Evolutionary conservation across 2,329 filamentous ascomycete species (phyloP).

Genomic region (Cladosporium sp.): DNA sequence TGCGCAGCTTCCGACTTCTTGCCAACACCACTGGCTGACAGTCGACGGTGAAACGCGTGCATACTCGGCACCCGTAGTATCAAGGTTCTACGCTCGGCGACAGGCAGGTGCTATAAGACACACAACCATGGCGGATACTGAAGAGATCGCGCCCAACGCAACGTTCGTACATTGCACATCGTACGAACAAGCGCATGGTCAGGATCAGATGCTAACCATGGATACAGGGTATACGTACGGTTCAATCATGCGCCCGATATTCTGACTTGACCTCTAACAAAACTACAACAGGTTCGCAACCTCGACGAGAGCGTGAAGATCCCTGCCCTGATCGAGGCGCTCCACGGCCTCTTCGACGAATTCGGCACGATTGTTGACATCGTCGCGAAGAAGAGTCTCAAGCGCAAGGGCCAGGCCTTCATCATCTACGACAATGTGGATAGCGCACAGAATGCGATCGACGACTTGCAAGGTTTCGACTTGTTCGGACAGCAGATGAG

Average conservation of each 20-base stretch:
- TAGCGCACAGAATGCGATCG: slow-evolving; percentile 74
- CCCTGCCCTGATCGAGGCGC: slow-evolving; percentile 67
- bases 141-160: slow-evolving; percentile 30
- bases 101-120: not conserved
- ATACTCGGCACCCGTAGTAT: not conserved
- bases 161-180: slow-evolving; percentile 41
- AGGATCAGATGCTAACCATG: slow-evolving; percentile 9
- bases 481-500: slow-evolving; percentile 89
- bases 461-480: slow-evolving; percentile 88
- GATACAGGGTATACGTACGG: slow-evolving; percentile 31
- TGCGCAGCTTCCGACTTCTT: not conserved
- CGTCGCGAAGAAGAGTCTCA: slow-evolving; percentile 82
- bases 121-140: slow-evolving; percentile 7
- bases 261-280: not conserved
- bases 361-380: slow-evolving; percentile 84
- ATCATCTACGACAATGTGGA: slow-evolving; percentile 82
- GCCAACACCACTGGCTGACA: too few relatives aligned
- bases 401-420: slow-evolving; percentile 93
- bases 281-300: slow-evolving; percentile 60
- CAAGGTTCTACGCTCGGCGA: not conserved
- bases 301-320: slow-evolving; percentile 89
- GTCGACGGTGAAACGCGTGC: too few relatives aligned
- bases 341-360: slow-evolving; percentile 77
- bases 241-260: not conserved
- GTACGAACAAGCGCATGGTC: slow-evolving; percentile 33